Evolutionary conservation across 352 stramenopile species (phyloP).

Genomic region (Phytophthora fragariae): DNA sequence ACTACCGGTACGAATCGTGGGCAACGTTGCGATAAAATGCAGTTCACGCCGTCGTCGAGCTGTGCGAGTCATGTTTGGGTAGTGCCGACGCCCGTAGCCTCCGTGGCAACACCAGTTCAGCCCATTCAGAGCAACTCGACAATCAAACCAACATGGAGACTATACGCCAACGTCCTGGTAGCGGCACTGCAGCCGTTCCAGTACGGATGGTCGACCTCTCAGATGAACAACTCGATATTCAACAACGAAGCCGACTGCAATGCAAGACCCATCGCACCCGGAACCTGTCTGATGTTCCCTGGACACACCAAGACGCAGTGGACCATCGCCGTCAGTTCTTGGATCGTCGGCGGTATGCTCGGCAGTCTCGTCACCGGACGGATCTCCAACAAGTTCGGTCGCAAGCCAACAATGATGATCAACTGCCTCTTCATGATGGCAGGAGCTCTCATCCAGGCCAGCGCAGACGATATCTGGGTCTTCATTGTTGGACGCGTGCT

Average conservation of each 20-base stretch:
- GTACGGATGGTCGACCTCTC: conserved; percentile 56
- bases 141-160: conserved; percentile 33
- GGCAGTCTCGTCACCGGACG: conserved; percentile 46
- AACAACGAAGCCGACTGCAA: conserved; percentile 56
- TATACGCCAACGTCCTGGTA: conserved; percentile 64
- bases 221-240: conserved; percentile 56
- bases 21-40: conserved; percentile 20
- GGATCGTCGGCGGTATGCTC: conserved; percentile 69
- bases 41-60: conserved; percentile 36
- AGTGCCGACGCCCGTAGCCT: conserved; percentile 18
- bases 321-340: conserved; percentile 65
- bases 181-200: conserved; percentile 52
- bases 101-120: conserved; percentile 1
- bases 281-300: conserved; percentile 42
- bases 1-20: neutral
- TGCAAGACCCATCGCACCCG: conserved; percentile 44
- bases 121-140: conserved; percentile 18
- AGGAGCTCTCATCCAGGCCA: conserved; percentile 43
- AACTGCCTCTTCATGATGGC: conserved; percentile 60
- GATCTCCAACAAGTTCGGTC: conserved; percentile 52
- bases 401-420: conserved; percentile 41
- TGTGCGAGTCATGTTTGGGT: conserved; percentile 31
- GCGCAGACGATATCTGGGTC: conserved; percentile 29
- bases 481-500: conserved; percentile 56
- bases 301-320: conserved; percentile 50